phyloP scores from a whole-genome alignment of 805 yeast genomes.

The Saccharomyces eubayanus region DNA sequence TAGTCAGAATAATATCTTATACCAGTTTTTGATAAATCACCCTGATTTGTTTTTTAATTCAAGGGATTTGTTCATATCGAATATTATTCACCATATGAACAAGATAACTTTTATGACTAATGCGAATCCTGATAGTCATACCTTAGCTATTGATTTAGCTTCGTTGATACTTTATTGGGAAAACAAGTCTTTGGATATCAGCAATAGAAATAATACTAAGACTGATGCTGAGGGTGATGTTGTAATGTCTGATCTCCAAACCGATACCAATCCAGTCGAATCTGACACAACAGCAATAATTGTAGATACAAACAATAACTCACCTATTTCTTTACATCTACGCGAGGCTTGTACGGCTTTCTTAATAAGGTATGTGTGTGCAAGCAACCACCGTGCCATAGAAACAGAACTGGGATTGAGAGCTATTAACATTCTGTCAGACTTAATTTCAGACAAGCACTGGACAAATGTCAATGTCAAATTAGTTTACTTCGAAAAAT shows the following conservation, averaged over 20 bases:
- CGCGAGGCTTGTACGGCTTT: conserved; percentile 87
- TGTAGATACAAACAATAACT: background rate
- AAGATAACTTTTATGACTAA: conserved; percentile 72
- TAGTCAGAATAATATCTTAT: conserved; percentile 76
- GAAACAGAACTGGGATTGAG: conserved; percentile 76
- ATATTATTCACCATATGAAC: conserved; percentile 87
- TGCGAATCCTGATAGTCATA: conserved; percentile 73
- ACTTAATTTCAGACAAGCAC: conserved; percentile 57
- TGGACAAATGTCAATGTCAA: conserved; percentile 92
- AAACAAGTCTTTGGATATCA: conserved; percentile 33
- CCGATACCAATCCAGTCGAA: background rate
- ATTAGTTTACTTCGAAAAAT: conserved; percentile 79
- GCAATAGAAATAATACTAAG: conserved; percentile 5
- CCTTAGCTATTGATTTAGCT: conserved; percentile 80
- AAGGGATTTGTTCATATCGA: conserved; percentile 81
- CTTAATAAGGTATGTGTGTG: conserved; percentile 78
- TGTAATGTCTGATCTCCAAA: conserved; percentile 15
- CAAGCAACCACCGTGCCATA: conserved; percentile 74
- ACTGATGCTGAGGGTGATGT: conserved; percentile 21
- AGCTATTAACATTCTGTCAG: conserved; percentile 70
- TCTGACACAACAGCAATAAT: conserved; percentile 30
- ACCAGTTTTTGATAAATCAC: conserved; percentile 81
- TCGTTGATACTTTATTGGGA: conserved; percentile 87
- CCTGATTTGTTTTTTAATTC: conserved; percentile 77
- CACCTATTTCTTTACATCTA: conserved; percentile 59